These are phyloP conservation scores for Aspergillus sclerotiicarbonarius DNA, from an alignment of 495 filamentous ascomycete species.

Conservation along the genomic window DNA sequence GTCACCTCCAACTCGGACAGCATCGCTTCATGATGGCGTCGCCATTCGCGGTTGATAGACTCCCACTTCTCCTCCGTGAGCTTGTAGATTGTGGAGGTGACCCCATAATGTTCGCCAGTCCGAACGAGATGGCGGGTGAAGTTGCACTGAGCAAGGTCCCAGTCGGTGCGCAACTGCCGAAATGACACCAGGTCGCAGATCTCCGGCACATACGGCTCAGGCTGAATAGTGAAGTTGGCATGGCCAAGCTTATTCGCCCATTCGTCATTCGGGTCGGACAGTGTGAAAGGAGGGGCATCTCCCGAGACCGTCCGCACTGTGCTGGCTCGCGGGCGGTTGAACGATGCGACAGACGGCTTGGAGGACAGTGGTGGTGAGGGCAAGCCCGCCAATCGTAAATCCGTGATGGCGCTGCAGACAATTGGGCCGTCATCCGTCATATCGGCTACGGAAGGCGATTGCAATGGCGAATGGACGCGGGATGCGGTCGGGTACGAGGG, in stretches of 20 bases:
- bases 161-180: slow-evolving; percentile 67
- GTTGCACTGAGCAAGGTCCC: slow-evolving; percentile 76
- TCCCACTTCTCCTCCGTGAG: slow-evolving; percentile 85
- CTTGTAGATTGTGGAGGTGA: slow-evolving; percentile 77
- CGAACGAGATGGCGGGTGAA: slow-evolving; percentile 81
- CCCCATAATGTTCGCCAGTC: slow-evolving; percentile 81
- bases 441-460: slow-evolving; percentile 71
- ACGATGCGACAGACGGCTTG: slow-evolving; percentile 75
- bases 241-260: slow-evolving; percentile 86
- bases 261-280: slow-evolving; percentile 66
- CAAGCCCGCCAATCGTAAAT: slow-evolving; percentile 47
- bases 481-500: slow-evolving; percentile 37
- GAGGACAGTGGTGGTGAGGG: slow-evolving; percentile 77
- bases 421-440: slow-evolving; percentile 31
- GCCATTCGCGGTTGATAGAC: slow-evolving; percentile 70
- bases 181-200: slow-evolving; percentile 57
- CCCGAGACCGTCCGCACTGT: slow-evolving; percentile 52
- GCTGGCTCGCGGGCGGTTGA: slow-evolving; percentile 52
- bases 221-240: slow-evolving; percentile 86
- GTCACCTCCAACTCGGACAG: slow-evolving; percentile 40
- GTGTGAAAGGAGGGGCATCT: slow-evolving; percentile 55
- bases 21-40: slow-evolving; percentile 60
- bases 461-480: slow-evolving; percentile 68
- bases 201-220: slow-evolving; percentile 73
- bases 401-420: slow-evolving; percentile 35